Evolutionary conservation across 768 basidiomycete genomes (phyloP).

Genomic region (Suillus fuscotomentosus): DNA sequence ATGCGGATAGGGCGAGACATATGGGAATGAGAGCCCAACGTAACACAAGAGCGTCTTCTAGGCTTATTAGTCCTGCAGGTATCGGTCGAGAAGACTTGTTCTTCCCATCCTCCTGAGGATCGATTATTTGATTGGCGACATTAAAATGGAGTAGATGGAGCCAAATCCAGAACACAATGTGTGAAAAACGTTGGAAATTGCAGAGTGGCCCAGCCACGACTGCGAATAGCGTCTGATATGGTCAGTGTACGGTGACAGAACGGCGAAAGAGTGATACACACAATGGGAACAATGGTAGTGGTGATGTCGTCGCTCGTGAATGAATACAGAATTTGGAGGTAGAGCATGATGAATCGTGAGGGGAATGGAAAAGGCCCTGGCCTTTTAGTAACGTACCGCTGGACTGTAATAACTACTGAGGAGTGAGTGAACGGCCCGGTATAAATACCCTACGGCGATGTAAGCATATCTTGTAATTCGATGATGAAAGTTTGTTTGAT

Average conservation of each 20-base stretch:
- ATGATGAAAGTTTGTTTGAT: neutral
- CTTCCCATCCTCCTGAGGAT: constrained; percentile 39
- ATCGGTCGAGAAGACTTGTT: constrained; percentile 48
- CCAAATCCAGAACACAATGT: constrained; percentile 42
- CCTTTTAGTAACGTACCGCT: neutral
- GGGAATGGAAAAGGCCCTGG: neutral
- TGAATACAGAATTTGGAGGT: constrained; percentile 33
- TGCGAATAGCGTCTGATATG: constrained; percentile 31
- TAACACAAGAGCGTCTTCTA: constrained; percentile 31
- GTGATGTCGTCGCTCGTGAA: constrained; percentile 48
- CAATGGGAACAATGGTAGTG: constrained; percentile 47
- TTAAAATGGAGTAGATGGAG: constrained; percentile 44
- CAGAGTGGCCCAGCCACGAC: constrained; percentile 31
- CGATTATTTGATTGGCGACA: constrained; percentile 43
- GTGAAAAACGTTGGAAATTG: constrained; percentile 15
- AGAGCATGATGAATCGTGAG: neutral
- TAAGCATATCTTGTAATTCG: neutral
- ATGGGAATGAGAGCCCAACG: constrained; percentile 35
- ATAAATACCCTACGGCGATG: neutral
- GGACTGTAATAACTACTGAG: neutral
- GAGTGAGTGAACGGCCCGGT: neutral
- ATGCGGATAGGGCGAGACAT: constrained; percentile 34
- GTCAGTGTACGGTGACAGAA: neutral
- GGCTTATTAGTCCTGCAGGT: constrained; percentile 41
- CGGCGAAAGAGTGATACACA: constrained; percentile 21